Base-by-base conservation (phyloP, 2,329 filamentous ascomycete species). In the Colletotrichum tabaci region DNA sequence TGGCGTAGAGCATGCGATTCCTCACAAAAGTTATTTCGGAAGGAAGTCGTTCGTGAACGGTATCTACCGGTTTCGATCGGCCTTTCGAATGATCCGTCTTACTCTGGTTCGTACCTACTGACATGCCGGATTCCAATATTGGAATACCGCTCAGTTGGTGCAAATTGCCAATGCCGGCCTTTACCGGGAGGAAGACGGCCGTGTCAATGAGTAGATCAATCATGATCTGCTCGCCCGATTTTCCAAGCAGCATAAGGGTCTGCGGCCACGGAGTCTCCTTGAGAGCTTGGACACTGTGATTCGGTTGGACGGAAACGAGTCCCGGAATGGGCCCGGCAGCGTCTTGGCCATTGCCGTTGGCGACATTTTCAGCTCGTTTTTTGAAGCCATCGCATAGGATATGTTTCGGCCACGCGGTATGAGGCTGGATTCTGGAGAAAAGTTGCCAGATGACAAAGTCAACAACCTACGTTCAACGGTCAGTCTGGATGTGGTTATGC, bases 1-100 rank as follows among this genome's bases (percentile, higher is more conserved):
- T 91, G 26, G 93, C 92, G 81, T 98, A 98, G 61, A 98, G 87
- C 86, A 98, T 97, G 23, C 94, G 90, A 77, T 90, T 94, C 71
- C 95, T 91, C 57, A 95, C 89, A 77, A 99, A 92, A 1, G 85
- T 83, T 68, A 98, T 94, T 18, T 90, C 88, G 50, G 88, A 88
- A 12, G 86, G 84, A 18, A 81, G 78, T 57, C 73, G 75, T 68
- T 72, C 67, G 4, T 15, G 23, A 21, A 35, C 18, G 23, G 55
- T 35, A 42, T 61, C 16, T 47, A n/a, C 35, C 26, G n/a, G 38
- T 47, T 70, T 62, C n/a, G 49, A 67, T 46, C 63, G 16, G 47
- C 18, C 18, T 74, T 67, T 42, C 49, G 16, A 4, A 70, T 30
- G 2, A 55, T 64, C 49, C 15, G 12, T 38, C 6, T 21, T 42